Evolutionary conservation across 1,284 basidiomycete species (phyloP).

Genomic region (Hypsizygus ulmarius): DNA sequence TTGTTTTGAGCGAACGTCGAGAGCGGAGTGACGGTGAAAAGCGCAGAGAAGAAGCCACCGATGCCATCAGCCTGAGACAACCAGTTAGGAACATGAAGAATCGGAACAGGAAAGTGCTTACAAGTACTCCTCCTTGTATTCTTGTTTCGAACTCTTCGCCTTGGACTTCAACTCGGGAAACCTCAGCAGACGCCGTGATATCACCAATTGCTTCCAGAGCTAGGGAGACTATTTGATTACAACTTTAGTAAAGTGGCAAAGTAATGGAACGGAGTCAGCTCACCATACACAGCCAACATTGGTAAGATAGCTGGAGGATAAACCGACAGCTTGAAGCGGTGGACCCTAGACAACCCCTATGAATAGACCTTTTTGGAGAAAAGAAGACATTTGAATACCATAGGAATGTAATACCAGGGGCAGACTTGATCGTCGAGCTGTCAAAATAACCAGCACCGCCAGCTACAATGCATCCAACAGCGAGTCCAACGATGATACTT

Average conservation of each 20-base stretch:
- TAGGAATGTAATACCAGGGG: constrained; percentile 78
- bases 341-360: constrained; percentile 47
- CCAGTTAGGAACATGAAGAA: background rate
- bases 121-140: constrained; percentile 83
- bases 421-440: constrained; percentile 55
- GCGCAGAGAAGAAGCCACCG: constrained; percentile 69
- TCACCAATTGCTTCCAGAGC: constrained; percentile 88
- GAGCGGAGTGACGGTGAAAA: constrained; percentile 79
- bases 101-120: constrained; percentile 32
- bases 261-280: constrained; percentile 15
- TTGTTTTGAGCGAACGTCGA: constrained; percentile 87
- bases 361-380: background rate
- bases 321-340: constrained; percentile 76
- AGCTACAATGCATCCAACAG: constrained; percentile 76
- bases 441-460: constrained; percentile 76
- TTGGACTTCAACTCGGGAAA: constrained; percentile 66
- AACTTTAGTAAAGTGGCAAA: background rate
- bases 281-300: constrained; percentile 79
- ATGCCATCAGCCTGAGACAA: constrained; percentile 63
- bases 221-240: constrained; percentile 48
- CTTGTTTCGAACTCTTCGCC: constrained; percentile 75
- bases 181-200: constrained; percentile 82
- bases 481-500: constrained; percentile 71
- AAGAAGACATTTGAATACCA: constrained; percentile 42
- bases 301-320: constrained; percentile 83